Evolutionary conservation across 2,329 filamentous ascomycete species (phyloP), one percentile per base, ranked within the genome.

Genomic region (Alternaria gaisen): DNA sequence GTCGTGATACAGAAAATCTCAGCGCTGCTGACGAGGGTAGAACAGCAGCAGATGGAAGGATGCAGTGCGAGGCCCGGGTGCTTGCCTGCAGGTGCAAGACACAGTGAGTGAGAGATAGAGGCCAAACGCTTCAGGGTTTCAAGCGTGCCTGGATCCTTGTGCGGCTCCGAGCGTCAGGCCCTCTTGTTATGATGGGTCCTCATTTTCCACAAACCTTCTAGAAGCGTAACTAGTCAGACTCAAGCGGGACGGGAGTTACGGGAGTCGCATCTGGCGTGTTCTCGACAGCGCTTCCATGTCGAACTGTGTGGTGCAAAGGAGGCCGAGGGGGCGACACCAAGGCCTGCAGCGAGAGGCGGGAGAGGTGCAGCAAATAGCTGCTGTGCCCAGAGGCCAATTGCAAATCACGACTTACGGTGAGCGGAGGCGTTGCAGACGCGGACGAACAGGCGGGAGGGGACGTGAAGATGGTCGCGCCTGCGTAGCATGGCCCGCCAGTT

Each of bases 181-280:
- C 47, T 47, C 34, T 67, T 63, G 61, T 61, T 62, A 58, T 66
- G 59, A 68, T 50, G 66, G 67, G 65, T 67, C 68, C 69, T 69
- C 67, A 72, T 72, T 68, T 77, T 76, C 71, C 60, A 70, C 66
- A 69, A 62, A 59, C 63, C 74, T 79, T 79, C 77, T 78, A 75
- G 77, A 79, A 79, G 65, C 66, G 68, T 53, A 64, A 70, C 73
- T 74, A 77, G 72, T 69, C 66, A 68, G 58, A 63, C 57, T 60
- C 40, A 57, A 44, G 63, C 70, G 65, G 64, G 68, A 71, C 67
- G 63, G 67, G 65, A 66, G 53, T 64, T 63, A 68, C 69, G 63
- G 69, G 65, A 66, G 62, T 64, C 61, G 66, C 64, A 61, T 68
- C 65, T 66, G 66, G 63, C 58, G 61, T 53, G 38, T 40, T 20